Evolutionary conservation across 208 protist species (phyloP).

Genomic region (Crithidia fasciculata): DNA sequence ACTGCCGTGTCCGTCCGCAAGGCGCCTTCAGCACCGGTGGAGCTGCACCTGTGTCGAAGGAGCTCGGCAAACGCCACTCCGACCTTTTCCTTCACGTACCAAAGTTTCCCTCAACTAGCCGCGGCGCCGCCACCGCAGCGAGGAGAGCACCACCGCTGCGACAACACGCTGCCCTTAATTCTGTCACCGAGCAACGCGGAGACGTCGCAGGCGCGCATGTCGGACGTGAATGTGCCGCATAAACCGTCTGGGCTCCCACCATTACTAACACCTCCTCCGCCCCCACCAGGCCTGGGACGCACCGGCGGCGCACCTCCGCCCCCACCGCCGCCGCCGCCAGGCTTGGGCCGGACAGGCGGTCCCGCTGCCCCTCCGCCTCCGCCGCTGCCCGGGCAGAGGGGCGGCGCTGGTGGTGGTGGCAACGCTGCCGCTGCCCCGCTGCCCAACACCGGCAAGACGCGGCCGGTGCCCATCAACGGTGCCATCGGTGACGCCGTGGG

Average conservation of each 20-base stretch:
- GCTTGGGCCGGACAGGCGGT: neutral
- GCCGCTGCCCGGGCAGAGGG: conserved; percentile 31
- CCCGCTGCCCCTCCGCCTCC: conserved; percentile 19
- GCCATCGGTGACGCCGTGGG: conserved; percentile 35
- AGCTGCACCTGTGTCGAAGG: neutral
- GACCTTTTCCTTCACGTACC: neutral
- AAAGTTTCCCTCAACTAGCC: neutral
- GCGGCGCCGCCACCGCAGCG: neutral
- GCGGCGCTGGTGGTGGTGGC: neutral
- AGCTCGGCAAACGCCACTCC: neutral
- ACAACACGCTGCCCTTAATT: too few relatives aligned
- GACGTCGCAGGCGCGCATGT: too few relatives aligned
- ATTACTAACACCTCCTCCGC: neutral
- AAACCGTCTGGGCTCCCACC: too few relatives aligned
- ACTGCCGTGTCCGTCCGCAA: neutral
- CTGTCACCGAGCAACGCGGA: too few relatives aligned
- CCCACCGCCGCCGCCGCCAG: conserved; percentile 14
- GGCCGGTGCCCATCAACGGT: conserved; percentile 63
- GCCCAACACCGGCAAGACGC: conserved; percentile 37
- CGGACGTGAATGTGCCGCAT: too few relatives aligned
- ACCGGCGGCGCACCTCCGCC: neutral
- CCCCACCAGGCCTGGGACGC: neutral
- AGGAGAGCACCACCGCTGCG: neutral
- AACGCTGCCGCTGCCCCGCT: neutral
- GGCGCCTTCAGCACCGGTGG: neutral